phyloP scores from a whole-genome alignment of 345 rosid species.

The Populus pruinosa region DNA sequence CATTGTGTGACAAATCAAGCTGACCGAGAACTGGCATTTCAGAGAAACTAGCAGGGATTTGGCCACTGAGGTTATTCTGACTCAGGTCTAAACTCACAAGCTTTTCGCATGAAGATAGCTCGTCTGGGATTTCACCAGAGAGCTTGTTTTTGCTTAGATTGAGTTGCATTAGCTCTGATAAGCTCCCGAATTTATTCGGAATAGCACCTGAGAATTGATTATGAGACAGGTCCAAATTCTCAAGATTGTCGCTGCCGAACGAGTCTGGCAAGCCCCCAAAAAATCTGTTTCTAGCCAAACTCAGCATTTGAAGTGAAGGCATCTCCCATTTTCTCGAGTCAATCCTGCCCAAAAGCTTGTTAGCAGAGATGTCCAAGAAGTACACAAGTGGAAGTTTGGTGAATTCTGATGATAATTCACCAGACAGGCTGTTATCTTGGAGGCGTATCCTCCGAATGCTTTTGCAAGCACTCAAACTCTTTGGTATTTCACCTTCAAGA shows the following conservation, averaged over 20 bases:
- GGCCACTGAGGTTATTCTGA: conserved; percentile 56
- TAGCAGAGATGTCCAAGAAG: conserved; percentile 73
- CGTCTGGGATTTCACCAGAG: conserved; percentile 58
- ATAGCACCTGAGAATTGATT: conserved; percentile 59
- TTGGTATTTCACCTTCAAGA: conserved; percentile 58
- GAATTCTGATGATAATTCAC: conserved; percentile 50
- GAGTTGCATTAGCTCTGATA: conserved; percentile 55
- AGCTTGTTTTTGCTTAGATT: conserved; percentile 56
- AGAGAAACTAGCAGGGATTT: conserved; percentile 44
- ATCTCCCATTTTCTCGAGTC: conserved; percentile 55
- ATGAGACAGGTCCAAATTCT: conserved; percentile 60
- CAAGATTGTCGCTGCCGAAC: conserved; percentile 55
- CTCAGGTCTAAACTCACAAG: conserved; percentile 81
- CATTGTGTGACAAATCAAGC: conserved; percentile 74
- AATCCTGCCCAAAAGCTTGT: conserved; percentile 55
- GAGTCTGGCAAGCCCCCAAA: conserved; percentile 51
- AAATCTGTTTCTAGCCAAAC: conserved; percentile 58
- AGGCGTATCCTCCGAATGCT: conserved; percentile 73
- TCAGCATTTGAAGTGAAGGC: conserved; percentile 74
- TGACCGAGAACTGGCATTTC: conserved; percentile 57
- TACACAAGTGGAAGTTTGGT: conserved; percentile 55
- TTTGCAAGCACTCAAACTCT: conserved; percentile 44
- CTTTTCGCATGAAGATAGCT: conserved; percentile 63
- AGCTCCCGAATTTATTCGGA: conserved; percentile 40
- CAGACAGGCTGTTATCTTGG: conserved; percentile 59